phyloP scores from a whole-genome alignment of 2,329 filamentous ascomycete genomes.

The Botrytis cinerea region DNA sequence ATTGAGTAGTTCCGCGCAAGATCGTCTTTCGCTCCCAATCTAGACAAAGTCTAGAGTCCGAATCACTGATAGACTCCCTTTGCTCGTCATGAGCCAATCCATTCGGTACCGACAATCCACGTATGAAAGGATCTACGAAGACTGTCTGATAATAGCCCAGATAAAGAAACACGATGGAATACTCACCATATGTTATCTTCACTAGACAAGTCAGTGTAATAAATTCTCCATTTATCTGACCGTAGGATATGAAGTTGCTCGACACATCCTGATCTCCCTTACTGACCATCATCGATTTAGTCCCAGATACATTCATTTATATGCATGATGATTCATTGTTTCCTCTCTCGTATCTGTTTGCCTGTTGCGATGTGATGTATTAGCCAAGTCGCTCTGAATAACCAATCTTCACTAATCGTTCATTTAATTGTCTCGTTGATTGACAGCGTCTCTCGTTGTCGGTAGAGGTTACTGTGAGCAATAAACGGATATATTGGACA shows the following conservation, averaged over 20 bases:
- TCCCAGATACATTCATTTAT: background rate
- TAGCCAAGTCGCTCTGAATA: background rate
- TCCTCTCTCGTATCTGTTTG: background rate
- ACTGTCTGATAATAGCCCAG: background rate
- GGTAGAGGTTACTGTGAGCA: background rate
- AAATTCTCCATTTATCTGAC: background rate
- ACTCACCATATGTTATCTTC: background rate
- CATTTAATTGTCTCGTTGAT: background rate
- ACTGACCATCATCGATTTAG: background rate
- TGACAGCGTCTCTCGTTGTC: accelerated
- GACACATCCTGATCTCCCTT: background rate
- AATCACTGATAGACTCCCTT: background rate
- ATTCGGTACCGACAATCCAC: background rate
- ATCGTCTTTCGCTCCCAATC: background rate
- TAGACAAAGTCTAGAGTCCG: background rate
- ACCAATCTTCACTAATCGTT: background rate
- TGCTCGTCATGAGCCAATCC: background rate
- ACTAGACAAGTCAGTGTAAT: background rate
- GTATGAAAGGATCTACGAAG: background rate
- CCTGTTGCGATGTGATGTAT: background rate
- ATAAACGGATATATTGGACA: accelerated
- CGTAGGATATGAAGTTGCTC: background rate
- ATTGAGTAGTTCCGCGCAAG: background rate
- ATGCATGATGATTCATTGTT: background rate
- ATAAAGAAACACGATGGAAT: background rate